A percentile compares a stretch with the other conserved stretches of the same genome.
phyloP scores from a whole-genome alignment of 805 yeast genomes.

The Metschnikowia aberdeeniae region DNA sequence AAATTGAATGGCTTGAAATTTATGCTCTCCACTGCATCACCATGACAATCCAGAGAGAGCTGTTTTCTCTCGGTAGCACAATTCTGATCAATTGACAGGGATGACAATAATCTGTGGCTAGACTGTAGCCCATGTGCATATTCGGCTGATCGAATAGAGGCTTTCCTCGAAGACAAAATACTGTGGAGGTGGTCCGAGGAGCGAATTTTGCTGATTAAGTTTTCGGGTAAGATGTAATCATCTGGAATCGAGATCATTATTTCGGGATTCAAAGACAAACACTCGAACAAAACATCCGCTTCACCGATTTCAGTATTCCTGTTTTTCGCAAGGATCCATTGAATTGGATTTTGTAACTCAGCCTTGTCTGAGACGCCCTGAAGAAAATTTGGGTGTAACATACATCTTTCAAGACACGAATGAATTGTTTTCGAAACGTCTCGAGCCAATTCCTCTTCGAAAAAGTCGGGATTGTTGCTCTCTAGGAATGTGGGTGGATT shows the following conservation, averaged over 20 bases:
- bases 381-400: constrained; percentile 48
- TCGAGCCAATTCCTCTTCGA: constrained; percentile 31
- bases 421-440: constrained; percentile 16
- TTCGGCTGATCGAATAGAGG: not conserved
- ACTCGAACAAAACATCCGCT: constrained; percentile 19
- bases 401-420: constrained; percentile 22
- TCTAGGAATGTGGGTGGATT: constrained; percentile 16
- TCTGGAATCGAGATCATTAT: constrained; percentile 16
- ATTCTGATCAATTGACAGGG: constrained; percentile 1
- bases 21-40: not conserved
- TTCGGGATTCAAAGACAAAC: constrained; percentile 20
- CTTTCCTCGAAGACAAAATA: not conserved
- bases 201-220: constrained; percentile 5
- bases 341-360: constrained; percentile 20
- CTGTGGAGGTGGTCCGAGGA: constrained; percentile 1
- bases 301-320: constrained; percentile 14
- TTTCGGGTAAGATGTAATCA: constrained; percentile 5
- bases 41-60: not conserved
- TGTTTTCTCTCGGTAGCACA: not conserved
- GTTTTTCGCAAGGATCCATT: constrained; percentile 18
- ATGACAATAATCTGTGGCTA: not conserved
- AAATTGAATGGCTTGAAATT: constrained; percentile 12
- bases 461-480: constrained; percentile 24
- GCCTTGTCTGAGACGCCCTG: constrained; percentile 20
- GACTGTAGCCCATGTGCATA: not conserved